Percentiles rank a stretch among this genome's conserved stretches.
These are phyloP conservation scores for Polygonum aviculare DNA, from an alignment of 148 eudicot species.

Conservation along the genomic window DNA sequence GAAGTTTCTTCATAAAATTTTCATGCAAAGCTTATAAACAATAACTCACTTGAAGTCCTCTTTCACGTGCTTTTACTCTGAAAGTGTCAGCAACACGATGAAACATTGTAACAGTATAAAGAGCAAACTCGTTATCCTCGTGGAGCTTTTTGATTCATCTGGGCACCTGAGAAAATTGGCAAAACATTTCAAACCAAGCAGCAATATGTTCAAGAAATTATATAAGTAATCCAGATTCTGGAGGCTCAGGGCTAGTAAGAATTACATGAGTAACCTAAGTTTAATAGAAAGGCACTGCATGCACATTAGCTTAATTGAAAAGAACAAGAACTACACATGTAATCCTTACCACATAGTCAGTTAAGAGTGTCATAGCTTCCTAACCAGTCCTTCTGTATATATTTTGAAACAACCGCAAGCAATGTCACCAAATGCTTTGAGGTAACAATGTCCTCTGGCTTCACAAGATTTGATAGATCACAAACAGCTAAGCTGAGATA, in stretches of 20 bases:
- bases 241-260: neutral
- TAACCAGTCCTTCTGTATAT: slow-evolving; percentile 94
- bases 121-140: slow-evolving; percentile 95
- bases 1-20: neutral
- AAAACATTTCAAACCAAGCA: neutral
- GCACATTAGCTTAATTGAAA: neutral
- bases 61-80: slow-evolving; percentile 80
- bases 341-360: slow-evolving; percentile 72
- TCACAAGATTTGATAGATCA: slow-evolving; percentile 87
- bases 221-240: neutral
- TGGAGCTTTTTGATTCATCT: slow-evolving; percentile 85
- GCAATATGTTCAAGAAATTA: neutral
- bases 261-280: neutral
- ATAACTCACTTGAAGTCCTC: slow-evolving; percentile 71
- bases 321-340: neutral
- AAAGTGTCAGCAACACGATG: slow-evolving; percentile 86
- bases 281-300: neutral
- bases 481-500: slow-evolving; percentile 86
- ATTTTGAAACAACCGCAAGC: slow-evolving; percentile 80
- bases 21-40: neutral
- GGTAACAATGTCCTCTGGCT: slow-evolving; percentile 65
- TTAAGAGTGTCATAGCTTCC: slow-evolving; percentile 87
- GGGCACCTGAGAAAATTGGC: slow-evolving; percentile 51
- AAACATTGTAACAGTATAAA: slow-evolving; percentile 77
- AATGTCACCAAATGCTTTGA: slow-evolving; percentile 93